phyloP scores from a whole-genome alignment of 495 filamentous ascomycete species.

The Stereocaulon alpinum region DNA sequence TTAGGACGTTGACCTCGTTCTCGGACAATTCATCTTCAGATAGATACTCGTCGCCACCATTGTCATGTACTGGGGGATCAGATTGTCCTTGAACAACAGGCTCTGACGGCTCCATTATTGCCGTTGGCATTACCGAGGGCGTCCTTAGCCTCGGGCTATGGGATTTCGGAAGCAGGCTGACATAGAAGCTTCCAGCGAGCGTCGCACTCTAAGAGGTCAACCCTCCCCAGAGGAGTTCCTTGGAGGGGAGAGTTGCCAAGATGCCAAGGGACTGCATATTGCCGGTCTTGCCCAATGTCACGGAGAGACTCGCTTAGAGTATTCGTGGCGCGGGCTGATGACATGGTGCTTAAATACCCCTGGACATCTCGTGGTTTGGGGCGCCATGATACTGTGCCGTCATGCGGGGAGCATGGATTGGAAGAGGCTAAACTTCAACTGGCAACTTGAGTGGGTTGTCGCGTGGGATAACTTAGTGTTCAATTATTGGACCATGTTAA shows the following conservation, averaged over 20 bases:
- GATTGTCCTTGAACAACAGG: not conserved
- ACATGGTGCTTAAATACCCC: not conserved
- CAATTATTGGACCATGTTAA: not conserved
- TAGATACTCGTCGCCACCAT: slow-evolving; percentile 11
- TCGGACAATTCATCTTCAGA: slow-evolving; percentile 19
- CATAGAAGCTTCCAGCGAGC: not conserved
- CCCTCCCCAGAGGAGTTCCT: not conserved
- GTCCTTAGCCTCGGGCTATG: not conserved
- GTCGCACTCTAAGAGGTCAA: not conserved
- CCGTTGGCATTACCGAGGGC: not conserved
- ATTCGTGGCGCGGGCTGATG: not conserved
- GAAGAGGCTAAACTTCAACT: not conserved
- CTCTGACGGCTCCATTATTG: slow-evolving; percentile 10
- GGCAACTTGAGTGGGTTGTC: not conserved
- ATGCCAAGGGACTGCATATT: slow-evolving; percentile 7
- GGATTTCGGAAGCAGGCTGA: not conserved
- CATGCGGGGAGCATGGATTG: not conserved
- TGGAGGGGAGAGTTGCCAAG: slow-evolving; percentile 8
- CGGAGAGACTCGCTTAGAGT: not conserved
- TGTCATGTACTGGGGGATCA: not conserved
- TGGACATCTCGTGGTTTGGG: not conserved
- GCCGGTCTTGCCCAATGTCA: not conserved
- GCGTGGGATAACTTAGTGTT: not conserved
- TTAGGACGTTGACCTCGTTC: slow-evolving; percentile 13
- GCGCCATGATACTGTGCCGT: not conserved